These are phyloP conservation scores for Cyclotella kingstonii DNA, from an alignment of 108 stramenopile species.

Conservation along the genomic window DNA sequence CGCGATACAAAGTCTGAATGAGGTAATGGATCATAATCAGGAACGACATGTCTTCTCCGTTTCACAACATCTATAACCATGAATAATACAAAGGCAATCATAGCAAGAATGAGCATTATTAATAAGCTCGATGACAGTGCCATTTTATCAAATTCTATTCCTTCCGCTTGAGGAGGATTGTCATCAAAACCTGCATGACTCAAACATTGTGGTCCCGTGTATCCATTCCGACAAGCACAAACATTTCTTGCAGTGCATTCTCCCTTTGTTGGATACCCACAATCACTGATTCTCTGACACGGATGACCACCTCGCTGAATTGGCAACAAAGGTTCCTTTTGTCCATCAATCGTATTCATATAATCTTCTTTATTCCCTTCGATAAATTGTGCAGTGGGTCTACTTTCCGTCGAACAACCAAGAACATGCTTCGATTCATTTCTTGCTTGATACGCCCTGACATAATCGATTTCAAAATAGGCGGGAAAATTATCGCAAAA, in stretches of 20 bases:
- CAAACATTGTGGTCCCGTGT: conserved; percentile 69
- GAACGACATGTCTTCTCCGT: conserved; percentile 19
- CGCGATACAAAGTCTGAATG: conserved; percentile 5
- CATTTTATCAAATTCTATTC: conserved; percentile 15
- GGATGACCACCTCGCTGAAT: conserved; percentile 60
- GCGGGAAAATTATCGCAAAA: conserved; percentile 91
- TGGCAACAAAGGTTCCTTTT: conserved; percentile 59
- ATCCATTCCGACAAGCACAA: conserved; percentile 59
- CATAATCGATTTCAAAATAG: conserved; percentile 83
- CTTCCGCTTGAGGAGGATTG: conserved; percentile 18
- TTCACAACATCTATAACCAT: conserved; percentile 17
- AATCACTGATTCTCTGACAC: conserved; percentile 50
- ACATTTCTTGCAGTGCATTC: conserved; percentile 37
- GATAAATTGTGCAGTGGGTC: conserved; percentile 84
- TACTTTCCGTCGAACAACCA: conserved; percentile 77
- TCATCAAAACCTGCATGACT: conserved; percentile 72
- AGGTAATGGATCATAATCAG: conserved; percentile 22
- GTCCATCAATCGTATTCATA: conserved; percentile 57
- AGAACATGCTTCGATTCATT: conserved; percentile 71
- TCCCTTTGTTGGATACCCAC: conserved; percentile 54
- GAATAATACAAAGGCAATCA: conserved; percentile 32
- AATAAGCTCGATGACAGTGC: conserved; percentile 18
- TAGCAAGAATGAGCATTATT: conserved; percentile 18
- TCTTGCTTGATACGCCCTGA: conserved; percentile 82
- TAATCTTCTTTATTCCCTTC: conserved; percentile 80